Evolutionary conservation across 73 alveolate genomes (phyloP).

Genomic region (Paramecium pentaurelia): DNA sequence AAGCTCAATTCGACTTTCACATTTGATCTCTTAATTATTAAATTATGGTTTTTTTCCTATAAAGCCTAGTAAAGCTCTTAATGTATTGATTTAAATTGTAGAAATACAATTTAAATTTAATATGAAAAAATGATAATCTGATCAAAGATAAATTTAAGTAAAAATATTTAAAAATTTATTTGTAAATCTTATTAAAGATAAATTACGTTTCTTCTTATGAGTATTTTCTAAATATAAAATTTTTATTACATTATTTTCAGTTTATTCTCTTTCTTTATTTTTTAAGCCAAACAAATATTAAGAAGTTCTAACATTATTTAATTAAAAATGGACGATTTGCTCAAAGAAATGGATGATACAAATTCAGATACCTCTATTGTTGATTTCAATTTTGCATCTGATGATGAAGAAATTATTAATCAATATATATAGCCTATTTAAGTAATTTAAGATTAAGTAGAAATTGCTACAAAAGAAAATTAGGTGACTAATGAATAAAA

Average conservation of each 20-base stretch:
- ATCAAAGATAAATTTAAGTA: too few species aligned
- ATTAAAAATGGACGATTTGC: background rate
- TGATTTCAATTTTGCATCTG: background rate
- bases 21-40: too few species aligned
- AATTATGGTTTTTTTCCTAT: too few species aligned
- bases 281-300: background rate
- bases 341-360: background rate
- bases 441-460: background rate
- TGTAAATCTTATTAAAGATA: background rate
- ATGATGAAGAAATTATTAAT: background rate
- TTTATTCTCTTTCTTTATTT: background rate
- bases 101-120: too few species aligned
- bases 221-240: too few species aligned
- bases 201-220: background rate
- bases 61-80: too few species aligned
- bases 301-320: background rate
- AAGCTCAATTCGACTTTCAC: too few species aligned
- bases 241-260: background rate
- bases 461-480: background rate
- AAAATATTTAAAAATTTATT: too few species aligned
- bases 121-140: background rate
- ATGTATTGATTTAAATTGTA: too few species aligned
- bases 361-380: background rate
- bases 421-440: background rate
- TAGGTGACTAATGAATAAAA: background rate